Percentiles rank a stretch among this genome's conserved stretches.
phyloP scores from a whole-genome alignment of 192 early-diverging fungal genomes.

The Linderina pennispora region DNA sequence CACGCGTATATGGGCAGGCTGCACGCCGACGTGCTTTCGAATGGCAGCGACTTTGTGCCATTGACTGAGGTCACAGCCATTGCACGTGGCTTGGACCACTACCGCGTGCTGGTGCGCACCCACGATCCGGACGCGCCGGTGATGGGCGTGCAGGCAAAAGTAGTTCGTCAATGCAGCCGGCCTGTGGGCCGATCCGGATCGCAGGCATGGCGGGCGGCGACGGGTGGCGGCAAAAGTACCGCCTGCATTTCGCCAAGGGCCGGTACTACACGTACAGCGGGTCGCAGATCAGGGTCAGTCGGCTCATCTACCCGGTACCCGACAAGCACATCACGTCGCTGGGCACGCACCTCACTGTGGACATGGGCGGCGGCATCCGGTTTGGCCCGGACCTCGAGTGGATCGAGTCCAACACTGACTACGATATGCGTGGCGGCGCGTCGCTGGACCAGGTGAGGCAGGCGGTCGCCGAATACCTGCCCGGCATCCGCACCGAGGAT shows the following conservation, averaged over 20 bases:
- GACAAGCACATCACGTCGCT: constrained; percentile 62
- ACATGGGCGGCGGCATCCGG: constrained; percentile 65
- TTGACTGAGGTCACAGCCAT: constrained; percentile 48
- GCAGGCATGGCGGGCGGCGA: constrained; percentile 38
- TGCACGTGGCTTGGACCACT: constrained; percentile 9
- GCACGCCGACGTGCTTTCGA: constrained; percentile 45
- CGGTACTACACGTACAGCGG: constrained; percentile 64
- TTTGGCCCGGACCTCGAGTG: constrained; percentile 79
- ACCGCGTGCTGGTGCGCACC: constrained; percentile 49
- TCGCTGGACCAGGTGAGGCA: constrained; percentile 34
- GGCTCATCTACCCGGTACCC: constrained; percentile 78
- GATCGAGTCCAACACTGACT: constrained; percentile 52
- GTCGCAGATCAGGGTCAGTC: constrained; percentile 29
- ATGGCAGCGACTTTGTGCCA: constrained; percentile 53
- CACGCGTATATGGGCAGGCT: constrained; percentile 63
- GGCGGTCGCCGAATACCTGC: constrained; percentile 63
- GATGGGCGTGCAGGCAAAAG: constrained; percentile 48
- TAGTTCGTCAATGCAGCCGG: constrained; percentile 78
- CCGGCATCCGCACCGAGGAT: constrained; percentile 47
- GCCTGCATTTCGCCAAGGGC: constrained; percentile 71
- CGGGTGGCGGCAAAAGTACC: constrained; percentile 36
- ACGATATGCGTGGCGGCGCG: constrained; percentile 45
- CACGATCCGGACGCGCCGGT: constrained; percentile 28
- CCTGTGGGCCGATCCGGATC: constrained; percentile 61
- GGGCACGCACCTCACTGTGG: constrained; percentile 76